These are phyloP conservation scores for Chlorella sp. DNA, from an alignment of 139 green algal genomes.

Conservation along the genomic window DNA sequence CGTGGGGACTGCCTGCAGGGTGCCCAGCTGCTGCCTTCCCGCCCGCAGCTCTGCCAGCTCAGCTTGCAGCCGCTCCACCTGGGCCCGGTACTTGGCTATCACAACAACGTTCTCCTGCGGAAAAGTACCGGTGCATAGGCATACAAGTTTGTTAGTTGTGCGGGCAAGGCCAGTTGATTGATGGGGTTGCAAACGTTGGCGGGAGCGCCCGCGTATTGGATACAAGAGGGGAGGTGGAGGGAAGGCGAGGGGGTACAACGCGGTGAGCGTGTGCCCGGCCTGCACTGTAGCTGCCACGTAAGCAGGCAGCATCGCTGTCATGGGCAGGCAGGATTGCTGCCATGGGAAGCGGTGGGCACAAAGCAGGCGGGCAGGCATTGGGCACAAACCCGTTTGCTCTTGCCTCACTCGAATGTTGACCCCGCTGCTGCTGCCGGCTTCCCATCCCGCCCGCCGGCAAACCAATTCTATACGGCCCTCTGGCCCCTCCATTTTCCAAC, in stretches of 20 bases:
- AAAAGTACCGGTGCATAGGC: too few species aligned
- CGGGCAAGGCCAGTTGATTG: too few species aligned
- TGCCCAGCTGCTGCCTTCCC: background rate
- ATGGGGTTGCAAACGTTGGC: background rate
- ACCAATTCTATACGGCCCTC: background rate
- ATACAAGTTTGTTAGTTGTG: too few species aligned
- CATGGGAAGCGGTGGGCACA: too few species aligned
- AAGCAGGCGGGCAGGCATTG: too few species aligned
- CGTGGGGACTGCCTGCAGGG: background rate
- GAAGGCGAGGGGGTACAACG: background rate
- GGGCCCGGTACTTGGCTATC: conserved; percentile 42
- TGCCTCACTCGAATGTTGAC: too few species aligned
- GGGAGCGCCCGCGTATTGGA: too few species aligned
- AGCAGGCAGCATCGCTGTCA: too few species aligned
- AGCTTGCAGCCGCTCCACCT: conserved; percentile 27
- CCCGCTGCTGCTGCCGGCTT: too few species aligned
- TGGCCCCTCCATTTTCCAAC: background rate
- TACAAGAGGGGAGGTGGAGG: background rate
- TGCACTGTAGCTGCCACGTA: too few species aligned
- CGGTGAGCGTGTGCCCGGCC: background rate
- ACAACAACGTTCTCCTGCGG: conserved; percentile 45
- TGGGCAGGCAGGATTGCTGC: too few species aligned
- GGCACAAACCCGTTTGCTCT: too few species aligned
- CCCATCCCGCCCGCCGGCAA: background rate
- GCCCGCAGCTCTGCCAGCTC: conserved; percentile 35